phyloP scores from a whole-genome alignment of 805 yeast genomes.

The Barnettozyma pratensis region DNA sequence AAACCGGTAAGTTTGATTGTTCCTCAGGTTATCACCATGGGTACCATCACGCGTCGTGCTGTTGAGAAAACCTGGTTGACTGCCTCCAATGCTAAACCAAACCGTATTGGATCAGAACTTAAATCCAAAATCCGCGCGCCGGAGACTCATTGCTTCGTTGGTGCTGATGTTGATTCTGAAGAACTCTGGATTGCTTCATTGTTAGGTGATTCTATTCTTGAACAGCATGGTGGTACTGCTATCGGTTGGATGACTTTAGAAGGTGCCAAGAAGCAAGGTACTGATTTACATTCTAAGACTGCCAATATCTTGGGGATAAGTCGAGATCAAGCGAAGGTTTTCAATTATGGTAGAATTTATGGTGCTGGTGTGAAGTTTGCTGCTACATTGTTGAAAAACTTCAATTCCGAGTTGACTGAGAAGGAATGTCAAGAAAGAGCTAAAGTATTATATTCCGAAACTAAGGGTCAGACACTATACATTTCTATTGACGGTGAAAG shows the following conservation, averaged over 20 bases:
- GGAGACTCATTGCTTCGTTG: slow-evolving; percentile 82
- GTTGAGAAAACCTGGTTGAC: slow-evolving; percentile 98
- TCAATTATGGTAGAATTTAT: slow-evolving; percentile 94
- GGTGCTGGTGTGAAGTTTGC: slow-evolving; percentile 97
- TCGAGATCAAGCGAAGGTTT: slow-evolving; percentile 88
- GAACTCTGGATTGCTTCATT: slow-evolving; percentile 97
- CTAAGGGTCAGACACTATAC: slow-evolving; percentile 63
- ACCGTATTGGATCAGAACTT: slow-evolving; percentile 87
- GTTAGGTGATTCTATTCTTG: slow-evolving; percentile 86
- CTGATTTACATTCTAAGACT: slow-evolving; percentile 93
- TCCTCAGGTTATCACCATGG: slow-evolving; percentile 88
- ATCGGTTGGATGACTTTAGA: slow-evolving; percentile 99
- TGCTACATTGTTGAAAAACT: slow-evolving; percentile 72
- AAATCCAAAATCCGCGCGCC: slow-evolving; percentile 88
- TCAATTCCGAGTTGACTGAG: slow-evolving; percentile 67
- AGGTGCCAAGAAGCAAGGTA: slow-evolving; percentile 86
- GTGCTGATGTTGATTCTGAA: slow-evolving; percentile 98
- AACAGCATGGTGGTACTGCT: slow-evolving; percentile 92
- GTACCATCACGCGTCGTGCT: slow-evolving; percentile 93
- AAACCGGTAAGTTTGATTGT: slow-evolving; percentile 44
- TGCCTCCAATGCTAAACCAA: slow-evolving; percentile 86
- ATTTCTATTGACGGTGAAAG: slow-evolving; percentile 22
- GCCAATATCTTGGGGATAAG: slow-evolving; percentile 85
- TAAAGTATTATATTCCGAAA: slow-evolving; percentile 61
- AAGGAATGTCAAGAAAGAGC: slow-evolving; percentile 65